These are phyloP conservation scores for Cyanidioschyzon merolae DNA, from an alignment of 23 red algal species.

Conservation along the genomic window DNA sequence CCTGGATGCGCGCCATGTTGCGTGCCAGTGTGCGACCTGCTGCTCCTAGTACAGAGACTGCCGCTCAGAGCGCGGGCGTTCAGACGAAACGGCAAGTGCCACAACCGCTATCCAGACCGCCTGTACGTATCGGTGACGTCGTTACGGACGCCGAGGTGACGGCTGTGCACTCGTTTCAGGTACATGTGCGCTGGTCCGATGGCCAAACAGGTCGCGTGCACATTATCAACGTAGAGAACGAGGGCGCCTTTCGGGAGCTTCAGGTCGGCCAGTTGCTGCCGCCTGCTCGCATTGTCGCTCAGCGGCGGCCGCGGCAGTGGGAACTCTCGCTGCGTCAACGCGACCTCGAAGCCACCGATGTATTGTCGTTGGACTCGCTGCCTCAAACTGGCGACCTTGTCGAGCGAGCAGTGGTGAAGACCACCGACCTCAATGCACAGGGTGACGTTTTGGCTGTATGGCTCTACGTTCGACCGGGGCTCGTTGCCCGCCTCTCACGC, in stretches of 20 bases:
- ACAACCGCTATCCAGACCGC: too few relatives aligned
- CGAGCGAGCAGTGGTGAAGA: background rate
- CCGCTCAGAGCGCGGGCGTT: background rate
- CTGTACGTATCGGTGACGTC: background rate
- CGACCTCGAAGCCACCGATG: background rate
- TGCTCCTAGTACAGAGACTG: background rate
- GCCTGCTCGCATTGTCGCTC: background rate
- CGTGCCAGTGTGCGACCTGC: background rate
- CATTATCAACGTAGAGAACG: background rate
- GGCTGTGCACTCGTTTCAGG: slow-evolving; percentile 10
- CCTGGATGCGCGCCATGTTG: background rate
- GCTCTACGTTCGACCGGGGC: background rate
- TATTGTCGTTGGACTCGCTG: background rate
- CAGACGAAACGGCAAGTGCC: background rate
- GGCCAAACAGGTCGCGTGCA: background rate
- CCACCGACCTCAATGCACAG: background rate
- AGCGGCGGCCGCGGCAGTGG: background rate
- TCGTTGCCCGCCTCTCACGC: background rate
- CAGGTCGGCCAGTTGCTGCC: background rate
- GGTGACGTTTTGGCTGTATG: background rate
- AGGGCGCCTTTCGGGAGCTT: background rate
- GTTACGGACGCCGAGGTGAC: background rate
- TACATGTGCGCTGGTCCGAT: background rate
- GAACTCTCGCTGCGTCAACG: background rate
- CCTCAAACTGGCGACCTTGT: background rate